phyloP scores from a whole-genome alignment of 768 basidiomycete species.

The Rhizopogon salebrosus region DNA sequence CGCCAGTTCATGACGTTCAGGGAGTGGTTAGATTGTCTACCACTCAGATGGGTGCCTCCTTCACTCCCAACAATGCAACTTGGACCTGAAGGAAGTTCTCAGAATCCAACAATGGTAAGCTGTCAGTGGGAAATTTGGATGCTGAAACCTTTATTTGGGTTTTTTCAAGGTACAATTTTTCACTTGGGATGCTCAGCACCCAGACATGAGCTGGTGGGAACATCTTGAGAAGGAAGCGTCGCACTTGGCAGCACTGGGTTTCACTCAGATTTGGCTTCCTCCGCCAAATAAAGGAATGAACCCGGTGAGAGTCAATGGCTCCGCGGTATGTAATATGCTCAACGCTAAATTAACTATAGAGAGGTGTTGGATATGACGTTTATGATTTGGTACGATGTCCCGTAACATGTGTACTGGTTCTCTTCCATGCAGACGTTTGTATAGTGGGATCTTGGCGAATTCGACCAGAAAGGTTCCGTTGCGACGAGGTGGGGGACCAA shows the following conservation, averaged over 20 bases:
- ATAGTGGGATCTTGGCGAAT: constrained; percentile 88
- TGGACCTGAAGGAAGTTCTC: constrained; percentile 39
- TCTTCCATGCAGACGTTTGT: background rate
- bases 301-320: constrained; percentile 32
- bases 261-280: constrained; percentile 81
- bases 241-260: constrained; percentile 55
- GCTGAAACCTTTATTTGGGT: background rate
- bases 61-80: constrained; percentile 59
- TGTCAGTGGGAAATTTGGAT: background rate
- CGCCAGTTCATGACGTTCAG: background rate
- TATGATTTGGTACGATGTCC: constrained; percentile 66
- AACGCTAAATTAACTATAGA: constrained; percentile 31
- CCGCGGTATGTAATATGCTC: constrained; percentile 9
- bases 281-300: constrained; percentile 77
- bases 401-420: background rate
- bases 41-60: constrained; percentile 23
- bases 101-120: constrained; percentile 68
- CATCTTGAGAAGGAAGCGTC: constrained; percentile 66
- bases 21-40: constrained; percentile 20
- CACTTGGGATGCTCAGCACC: constrained; percentile 67
- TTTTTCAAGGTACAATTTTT: constrained; percentile 68
- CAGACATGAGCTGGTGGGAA: constrained; percentile 73
- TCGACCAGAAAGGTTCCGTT: constrained; percentile 66
- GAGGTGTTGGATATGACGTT: constrained; percentile 77
- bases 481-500: constrained; percentile 86